Conservation (phyloP, 306 rosid genomes). For the Vicia villosa region DNA sequence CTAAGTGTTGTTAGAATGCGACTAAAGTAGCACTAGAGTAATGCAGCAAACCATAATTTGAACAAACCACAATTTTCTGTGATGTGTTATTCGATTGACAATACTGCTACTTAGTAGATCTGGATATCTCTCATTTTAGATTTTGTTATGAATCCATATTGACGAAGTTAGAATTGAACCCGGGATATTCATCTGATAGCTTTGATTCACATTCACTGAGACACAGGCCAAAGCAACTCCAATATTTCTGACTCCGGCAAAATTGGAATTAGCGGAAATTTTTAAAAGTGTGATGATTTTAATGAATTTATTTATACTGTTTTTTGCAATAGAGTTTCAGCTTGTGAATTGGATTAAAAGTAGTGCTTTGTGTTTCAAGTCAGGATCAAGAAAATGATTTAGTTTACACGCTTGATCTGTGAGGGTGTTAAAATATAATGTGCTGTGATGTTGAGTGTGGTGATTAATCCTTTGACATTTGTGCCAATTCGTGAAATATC, state of each 20-base stretch:
- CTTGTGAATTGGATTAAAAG: neutral
- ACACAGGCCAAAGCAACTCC: neutral
- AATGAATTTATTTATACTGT: neutral
- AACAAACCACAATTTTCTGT: neutral
- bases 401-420: constrained; percentile 18
- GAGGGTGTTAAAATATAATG: neutral
- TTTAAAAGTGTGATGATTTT: neutral
- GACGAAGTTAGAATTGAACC: neutral
- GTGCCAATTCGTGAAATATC: constrained; percentile 3
- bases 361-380: neutral
- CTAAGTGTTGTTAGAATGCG: neutral
- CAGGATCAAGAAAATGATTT: constrained; percentile 29
- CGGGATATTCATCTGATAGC: neutral
- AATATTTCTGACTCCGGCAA: neutral
- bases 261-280: neutral
- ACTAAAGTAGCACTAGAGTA: neutral
- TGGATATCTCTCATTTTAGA: neutral
- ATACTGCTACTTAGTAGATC: neutral
- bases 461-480: constrained; percentile 6
- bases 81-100: neutral
- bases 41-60: neutral
- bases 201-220: neutral
- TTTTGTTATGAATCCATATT: neutral
- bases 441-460: neutral
- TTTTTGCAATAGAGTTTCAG: constrained; percentile 3